Evolutionary conservation across 257 asterid species (phyloP).

Genomic region (Lycium barbarum): DNA sequence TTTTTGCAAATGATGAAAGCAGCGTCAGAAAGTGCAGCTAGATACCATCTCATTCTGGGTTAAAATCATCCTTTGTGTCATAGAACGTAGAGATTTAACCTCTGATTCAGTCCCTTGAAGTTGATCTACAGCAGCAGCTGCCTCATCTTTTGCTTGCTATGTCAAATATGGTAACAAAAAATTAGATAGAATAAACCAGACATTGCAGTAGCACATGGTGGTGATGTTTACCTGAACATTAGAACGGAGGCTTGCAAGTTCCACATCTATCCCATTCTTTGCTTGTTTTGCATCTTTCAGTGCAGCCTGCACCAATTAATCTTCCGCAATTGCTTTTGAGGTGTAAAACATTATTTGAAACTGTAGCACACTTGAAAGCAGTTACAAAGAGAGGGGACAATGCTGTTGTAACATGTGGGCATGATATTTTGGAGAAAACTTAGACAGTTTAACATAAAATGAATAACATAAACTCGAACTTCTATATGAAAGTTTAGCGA

Average conservation of each 20-base stretch:
- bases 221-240: conserved; percentile 63
- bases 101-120: conserved; percentile 77
- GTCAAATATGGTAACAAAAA: conserved; percentile 40
- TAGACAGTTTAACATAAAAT: neutral
- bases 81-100: conserved; percentile 77
- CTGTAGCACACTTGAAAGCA: conserved; percentile 14
- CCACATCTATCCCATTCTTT: conserved; percentile 74
- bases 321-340: conserved; percentile 20
- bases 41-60: conserved; percentile 92
- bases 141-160: conserved; percentile 78
- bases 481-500: neutral
- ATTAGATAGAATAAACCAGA: conserved; percentile 36
- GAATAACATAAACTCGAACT: conserved; percentile 20
- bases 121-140: conserved; percentile 62
- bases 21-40: conserved; percentile 31
- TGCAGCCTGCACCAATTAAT: conserved; percentile 68
- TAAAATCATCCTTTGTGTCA: conserved; percentile 97
- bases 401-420: conserved; percentile 12
- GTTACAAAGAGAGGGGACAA: neutral
- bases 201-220: conserved; percentile 30
- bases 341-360: conserved; percentile 19
- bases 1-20: neutral
- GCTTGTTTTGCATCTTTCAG: conserved; percentile 85
- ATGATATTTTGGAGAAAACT: neutral
- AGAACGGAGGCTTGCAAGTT: conserved; percentile 65